A percentile compares a stretch with the other conserved stretches of the same genome.
Evolutionary conservation across 2,329 filamentous ascomycete genomes (phyloP).

Genomic region (Sordariomycetes sp.): DNA sequence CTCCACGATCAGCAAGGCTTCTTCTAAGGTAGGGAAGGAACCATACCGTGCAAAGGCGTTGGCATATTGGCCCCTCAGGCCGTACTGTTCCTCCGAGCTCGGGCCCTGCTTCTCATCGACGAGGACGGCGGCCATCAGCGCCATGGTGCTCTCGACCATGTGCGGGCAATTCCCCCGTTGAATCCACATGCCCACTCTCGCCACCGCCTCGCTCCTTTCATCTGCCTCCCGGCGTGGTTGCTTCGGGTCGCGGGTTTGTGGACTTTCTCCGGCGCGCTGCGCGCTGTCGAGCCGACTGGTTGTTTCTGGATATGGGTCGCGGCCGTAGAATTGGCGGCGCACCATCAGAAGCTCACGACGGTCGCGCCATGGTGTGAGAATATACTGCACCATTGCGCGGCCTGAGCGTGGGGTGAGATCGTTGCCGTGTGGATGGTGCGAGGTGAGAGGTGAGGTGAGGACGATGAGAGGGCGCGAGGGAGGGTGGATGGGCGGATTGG

Average conservation of each 20-base stretch:
- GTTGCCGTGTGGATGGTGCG: no score
- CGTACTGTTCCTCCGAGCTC: background rate
- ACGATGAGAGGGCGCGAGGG: no score
- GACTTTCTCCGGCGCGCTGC: no score
- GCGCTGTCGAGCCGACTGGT: no score
- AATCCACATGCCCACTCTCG: slow-evolving; percentile 59
- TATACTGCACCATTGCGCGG: slow-evolving; percentile 56
- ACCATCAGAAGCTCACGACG: slow-evolving; percentile 56
- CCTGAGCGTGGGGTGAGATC: background rate
- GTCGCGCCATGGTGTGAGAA: slow-evolving; percentile 66
- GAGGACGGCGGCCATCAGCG: slow-evolving; percentile 60
- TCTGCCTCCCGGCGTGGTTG: slow-evolving; percentile 6
- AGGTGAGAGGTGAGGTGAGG: background rate
- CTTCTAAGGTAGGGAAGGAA: no score
- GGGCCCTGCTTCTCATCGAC: slow-evolving; percentile 40
- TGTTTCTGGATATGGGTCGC: no score
- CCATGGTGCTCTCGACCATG: slow-evolving; percentile 68
- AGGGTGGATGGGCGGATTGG: no score
- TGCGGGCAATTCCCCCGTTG: slow-evolving; percentile 67
- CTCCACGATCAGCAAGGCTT: no score
- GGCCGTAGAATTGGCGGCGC: slow-evolving; percentile 52
- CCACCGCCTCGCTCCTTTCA: slow-evolving; percentile 36
- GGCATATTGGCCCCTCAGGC: background rate
- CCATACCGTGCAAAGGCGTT: no score
- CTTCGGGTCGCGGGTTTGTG: no score